Conservation (phyloP, 2,329 filamentous ascomycete species). For the Ophiostoma ulmi region DNA sequence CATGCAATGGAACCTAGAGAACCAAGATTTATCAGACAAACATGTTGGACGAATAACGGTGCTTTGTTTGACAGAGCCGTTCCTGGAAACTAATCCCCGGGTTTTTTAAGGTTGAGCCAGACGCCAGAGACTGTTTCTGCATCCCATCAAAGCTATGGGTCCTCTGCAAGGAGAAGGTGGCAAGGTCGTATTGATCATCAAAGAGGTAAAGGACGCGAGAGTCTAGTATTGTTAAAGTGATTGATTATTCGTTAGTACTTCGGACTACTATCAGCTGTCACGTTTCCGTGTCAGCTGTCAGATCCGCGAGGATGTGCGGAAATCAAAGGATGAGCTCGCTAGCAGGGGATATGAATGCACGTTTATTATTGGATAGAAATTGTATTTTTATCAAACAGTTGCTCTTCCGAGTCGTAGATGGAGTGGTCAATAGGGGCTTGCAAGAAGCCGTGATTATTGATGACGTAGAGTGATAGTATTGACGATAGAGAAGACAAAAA, state of each 20-base stretch:
- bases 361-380: no score
- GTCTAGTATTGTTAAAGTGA: background rate
- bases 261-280: background rate
- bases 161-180: background rate
- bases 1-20: constrained; percentile 2
- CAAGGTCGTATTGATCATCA: background rate
- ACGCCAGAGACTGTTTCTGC: background rate
- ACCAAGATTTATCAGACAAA: background rate
- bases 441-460: background rate
- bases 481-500: background rate
- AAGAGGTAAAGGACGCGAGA: background rate
- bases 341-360: background rate
- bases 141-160: background rate
- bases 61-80: background rate
- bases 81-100: background rate
- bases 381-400: no score
- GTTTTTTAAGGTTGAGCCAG: background rate
- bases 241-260: no score
- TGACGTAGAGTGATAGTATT: background rate
- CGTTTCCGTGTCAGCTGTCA: background rate
- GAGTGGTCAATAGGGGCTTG: background rate
- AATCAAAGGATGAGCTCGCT: background rate
- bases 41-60: background rate
- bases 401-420: no score
- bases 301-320: constrained; percentile 12